Evolutionary conservation across 139 green algal species (phyloP).

Genomic region (Chlorella sp.): DNA sequence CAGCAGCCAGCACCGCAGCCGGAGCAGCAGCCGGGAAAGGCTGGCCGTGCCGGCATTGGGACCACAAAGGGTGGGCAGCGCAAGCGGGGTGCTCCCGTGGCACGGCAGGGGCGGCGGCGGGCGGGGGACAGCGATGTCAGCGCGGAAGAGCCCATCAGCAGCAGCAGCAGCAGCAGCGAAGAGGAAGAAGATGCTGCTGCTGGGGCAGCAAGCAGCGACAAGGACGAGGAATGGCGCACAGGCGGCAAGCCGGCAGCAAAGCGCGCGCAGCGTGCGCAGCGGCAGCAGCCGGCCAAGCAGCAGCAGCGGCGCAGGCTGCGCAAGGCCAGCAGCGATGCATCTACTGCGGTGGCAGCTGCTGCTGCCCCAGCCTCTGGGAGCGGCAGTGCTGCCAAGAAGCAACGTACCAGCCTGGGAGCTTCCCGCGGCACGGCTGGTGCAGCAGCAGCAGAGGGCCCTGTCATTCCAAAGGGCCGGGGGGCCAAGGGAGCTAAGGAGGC

Average conservation of each 20-base stretch:
- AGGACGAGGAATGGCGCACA: slow-evolving; percentile 1
- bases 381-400: slow-evolving; percentile 3
- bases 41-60: too few species aligned
- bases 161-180: neutral
- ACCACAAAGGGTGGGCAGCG: neutral
- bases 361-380: neutral
- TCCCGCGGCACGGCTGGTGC: neutral
- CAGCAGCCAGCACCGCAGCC: neutral
- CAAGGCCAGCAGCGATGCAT: neutral
- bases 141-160: neutral
- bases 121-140: neutral
- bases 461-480: neutral
- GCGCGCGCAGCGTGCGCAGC: neutral
- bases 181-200: neutral
- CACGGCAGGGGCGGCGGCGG: neutral
- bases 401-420: neutral
- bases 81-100: neutral
- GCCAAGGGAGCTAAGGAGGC: neutral
- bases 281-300: slow-evolving; percentile 7
- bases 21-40: neutral
- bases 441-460: neutral
- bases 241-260: neutral
- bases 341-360: neutral
- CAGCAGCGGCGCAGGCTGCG: neutral
- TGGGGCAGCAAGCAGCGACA: neutral